These are phyloP conservation scores for Diaporthe australafricana DNA, from an alignment of 2,329 filamentous ascomycete species.

Conservation along the genomic window DNA sequence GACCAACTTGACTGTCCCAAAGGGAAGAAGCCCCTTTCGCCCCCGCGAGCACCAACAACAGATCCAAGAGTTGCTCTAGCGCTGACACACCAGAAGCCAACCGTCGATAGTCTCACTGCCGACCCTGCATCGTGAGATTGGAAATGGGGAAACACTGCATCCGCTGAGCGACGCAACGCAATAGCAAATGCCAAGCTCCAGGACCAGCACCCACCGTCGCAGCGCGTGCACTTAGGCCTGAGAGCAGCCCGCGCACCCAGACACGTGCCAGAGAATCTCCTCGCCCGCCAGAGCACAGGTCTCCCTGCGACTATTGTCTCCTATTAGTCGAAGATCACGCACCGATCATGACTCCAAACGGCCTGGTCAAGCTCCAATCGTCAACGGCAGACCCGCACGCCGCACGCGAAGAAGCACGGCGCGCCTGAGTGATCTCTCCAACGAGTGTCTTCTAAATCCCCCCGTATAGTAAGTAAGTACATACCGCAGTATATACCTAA, in stretches of 20 bases:
- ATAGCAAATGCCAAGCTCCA: conserved; percentile 20
- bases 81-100: conserved; percentile 33
- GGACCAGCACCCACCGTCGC: conserved; percentile 9
- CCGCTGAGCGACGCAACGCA: conserved; percentile 21
- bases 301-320: neutral
- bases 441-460: no score
- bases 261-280: no score
- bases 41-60: conserved; percentile 1
- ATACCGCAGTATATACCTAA: no score
- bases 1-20: conserved; percentile 10
- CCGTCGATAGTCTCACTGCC: conserved; percentile 32
- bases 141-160: conserved; percentile 17
- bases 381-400: neutral
- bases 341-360: conserved; percentile 10
- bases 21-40: neutral
- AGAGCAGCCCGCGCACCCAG: conserved; percentile 4
- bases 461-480: no score
- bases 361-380: neutral
- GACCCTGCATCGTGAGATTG: conserved; percentile 28
- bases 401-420: neutral
- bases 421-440: neutral
- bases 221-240: neutral
- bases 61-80: conserved; percentile 30
- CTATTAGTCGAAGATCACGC: conserved; percentile 7
- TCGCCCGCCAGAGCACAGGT: neutral